Conservation (phyloP, 345 rosid genomes). For the Salix koriyanagi region DNA sequence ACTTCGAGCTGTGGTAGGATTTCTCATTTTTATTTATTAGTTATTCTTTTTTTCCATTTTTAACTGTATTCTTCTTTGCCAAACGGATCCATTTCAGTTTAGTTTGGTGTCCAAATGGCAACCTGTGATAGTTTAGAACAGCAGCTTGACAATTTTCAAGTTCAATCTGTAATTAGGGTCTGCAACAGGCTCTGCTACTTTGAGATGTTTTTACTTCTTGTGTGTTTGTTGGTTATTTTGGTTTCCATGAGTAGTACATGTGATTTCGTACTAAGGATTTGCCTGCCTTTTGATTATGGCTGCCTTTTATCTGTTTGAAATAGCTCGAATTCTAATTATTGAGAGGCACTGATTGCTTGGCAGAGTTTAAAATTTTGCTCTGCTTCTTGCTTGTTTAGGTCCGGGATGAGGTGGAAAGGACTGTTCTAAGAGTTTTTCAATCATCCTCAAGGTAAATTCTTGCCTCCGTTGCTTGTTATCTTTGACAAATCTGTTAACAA, state of each 20-base stretch:
- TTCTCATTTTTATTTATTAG: not conserved
- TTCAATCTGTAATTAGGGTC: not conserved
- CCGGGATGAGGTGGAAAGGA: conserved; percentile 22
- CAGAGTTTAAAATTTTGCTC: not conserved
- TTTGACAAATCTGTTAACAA: not conserved
- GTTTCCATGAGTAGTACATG: not conserved
- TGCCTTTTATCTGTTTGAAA: not conserved
- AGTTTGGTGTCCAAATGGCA: not conserved
- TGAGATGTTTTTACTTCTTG: not conserved
- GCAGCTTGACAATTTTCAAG: conserved; percentile 1
- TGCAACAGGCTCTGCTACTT: not conserved
- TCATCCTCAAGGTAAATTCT: conserved; percentile 21
- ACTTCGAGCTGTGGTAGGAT: conserved; percentile 43
- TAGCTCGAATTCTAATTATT: not conserved
- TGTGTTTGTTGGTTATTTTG: not conserved
- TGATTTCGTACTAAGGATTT: not conserved
- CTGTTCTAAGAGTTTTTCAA: not conserved
- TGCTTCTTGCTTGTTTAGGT: conserved; percentile 13
- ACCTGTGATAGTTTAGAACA: not conserved
- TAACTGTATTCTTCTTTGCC: not conserved
- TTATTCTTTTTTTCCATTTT: not conserved
- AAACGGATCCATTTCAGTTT: not conserved
- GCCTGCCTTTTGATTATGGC: not conserved
- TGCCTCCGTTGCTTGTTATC: not conserved
- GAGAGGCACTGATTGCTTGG: not conserved